Conservation (phyloP, 331 rosid species). For the Rhamnella rubrinervis region DNA sequence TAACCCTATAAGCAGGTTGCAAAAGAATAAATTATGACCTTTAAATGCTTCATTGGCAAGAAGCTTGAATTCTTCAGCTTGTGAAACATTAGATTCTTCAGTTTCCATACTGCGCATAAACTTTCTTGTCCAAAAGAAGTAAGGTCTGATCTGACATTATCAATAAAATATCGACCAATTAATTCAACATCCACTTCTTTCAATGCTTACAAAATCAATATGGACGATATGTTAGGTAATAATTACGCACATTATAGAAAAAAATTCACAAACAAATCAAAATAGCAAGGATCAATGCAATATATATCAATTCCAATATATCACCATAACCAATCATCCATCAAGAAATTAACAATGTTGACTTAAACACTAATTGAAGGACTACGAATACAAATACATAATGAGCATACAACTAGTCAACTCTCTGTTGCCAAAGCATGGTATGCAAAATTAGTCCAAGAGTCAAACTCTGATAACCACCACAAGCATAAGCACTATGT, state of each 20-base stretch:
- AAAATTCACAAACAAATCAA: too few relatives aligned
- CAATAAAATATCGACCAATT: conserved; percentile 27
- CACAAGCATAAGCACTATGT: not conserved
- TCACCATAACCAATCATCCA: too few relatives aligned
- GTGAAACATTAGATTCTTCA: conserved; percentile 44
- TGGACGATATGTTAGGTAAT: not conserved
- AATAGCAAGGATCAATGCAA: too few relatives aligned
- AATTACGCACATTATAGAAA: not conserved
- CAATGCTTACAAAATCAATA: conserved; percentile 15
- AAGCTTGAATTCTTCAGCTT: conserved; percentile 79
- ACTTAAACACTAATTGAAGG: too few relatives aligned
- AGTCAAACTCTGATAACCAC: not conserved
- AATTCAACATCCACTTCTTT: conserved; percentile 15
- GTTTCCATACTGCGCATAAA: conserved; percentile 59
- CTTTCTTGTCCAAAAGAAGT: conserved; percentile 31
- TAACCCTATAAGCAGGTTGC: conserved; percentile 7
- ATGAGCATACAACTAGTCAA: too few relatives aligned
- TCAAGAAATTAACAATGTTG: too few relatives aligned
- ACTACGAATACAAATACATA: too few relatives aligned
- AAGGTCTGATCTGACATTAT: conserved; percentile 24
- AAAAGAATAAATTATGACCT: conserved; percentile 47
- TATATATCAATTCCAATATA: too few relatives aligned
- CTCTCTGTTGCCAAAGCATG: too few relatives aligned
- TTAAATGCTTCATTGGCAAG: conserved; percentile 91
- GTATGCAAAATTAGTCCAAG: not conserved